Conservation (phyloP, 1,284 basidiomycete species). For the Pseudomicrostroma phylloplanum region DNA sequence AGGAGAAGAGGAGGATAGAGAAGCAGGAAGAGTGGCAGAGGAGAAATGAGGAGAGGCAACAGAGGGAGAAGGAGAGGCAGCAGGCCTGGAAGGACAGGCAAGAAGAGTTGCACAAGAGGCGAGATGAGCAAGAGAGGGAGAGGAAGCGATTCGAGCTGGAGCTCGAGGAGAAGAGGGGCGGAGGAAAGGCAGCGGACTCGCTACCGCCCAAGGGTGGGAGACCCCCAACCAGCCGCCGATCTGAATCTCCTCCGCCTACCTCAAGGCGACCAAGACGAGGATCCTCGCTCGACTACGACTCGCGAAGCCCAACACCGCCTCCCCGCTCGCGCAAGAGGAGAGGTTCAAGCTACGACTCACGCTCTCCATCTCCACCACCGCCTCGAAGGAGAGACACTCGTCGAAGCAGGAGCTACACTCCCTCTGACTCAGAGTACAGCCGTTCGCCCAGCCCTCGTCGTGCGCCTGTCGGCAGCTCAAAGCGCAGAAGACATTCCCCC, state of each 20-base stretch:
- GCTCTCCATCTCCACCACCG: slow-evolving; percentile 28
- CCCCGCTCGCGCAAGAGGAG: neutral
- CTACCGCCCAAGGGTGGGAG: slow-evolving; percentile 14
- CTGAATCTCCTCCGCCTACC: slow-evolving; percentile 11
- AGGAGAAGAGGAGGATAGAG: slow-evolving; percentile 57
- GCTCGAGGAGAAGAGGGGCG: slow-evolving; percentile 16
- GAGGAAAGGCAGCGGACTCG: slow-evolving; percentile 10
- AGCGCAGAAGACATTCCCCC: slow-evolving; percentile 16
- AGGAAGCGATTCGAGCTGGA: slow-evolving; percentile 20
- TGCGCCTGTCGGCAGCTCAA: slow-evolving; percentile 15
- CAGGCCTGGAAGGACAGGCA: slow-evolving; percentile 49
- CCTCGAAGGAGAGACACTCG: slow-evolving; percentile 9
- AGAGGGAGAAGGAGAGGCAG: slow-evolving; percentile 52
- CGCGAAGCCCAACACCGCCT: slow-evolving; percentile 3
- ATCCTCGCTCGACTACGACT: slow-evolving; percentile 10
- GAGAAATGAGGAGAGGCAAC: slow-evolving; percentile 59
- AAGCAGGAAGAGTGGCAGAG: slow-evolving; percentile 59
- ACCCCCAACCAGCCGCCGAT: slow-evolving; percentile 15
- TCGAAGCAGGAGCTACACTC: slow-evolving; percentile 4
- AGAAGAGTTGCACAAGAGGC: slow-evolving; percentile 34
- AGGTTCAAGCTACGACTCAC: slow-evolving; percentile 2
- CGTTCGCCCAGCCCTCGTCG: slow-evolving; percentile 8
- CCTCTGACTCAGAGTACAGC: slow-evolving; percentile 4
- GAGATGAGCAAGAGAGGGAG: slow-evolving; percentile 41
- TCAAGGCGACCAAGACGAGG: slow-evolving; percentile 14